Percentiles rank a stretch among this genome's conserved stretches.
phyloP scores from a whole-genome alignment of 2,329 filamentous ascomycete species.

The Trichoderma simmonsii region DNA sequence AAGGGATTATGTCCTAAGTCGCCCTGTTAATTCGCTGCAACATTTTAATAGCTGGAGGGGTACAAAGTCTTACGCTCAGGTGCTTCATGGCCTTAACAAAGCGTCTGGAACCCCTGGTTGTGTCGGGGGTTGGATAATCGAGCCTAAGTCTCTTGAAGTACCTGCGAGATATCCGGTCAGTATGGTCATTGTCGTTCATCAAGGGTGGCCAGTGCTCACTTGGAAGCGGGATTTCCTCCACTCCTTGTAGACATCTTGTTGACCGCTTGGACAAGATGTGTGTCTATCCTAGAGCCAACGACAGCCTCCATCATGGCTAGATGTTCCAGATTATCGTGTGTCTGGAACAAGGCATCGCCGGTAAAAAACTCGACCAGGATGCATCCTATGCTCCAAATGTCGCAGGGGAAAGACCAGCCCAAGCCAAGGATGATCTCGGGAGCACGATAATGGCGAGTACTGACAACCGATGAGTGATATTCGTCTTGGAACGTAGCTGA shows the following conservation, averaged over 20 bases:
- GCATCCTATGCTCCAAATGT: constrained; percentile 72
- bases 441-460: constrained; percentile 66
- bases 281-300: constrained; percentile 57
- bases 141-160: constrained; percentile 65
- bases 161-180: constrained; percentile 34
- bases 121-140: constrained; percentile 63
- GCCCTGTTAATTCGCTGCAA: neutral
- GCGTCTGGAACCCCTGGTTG: constrained; percentile 60
- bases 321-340: constrained; percentile 69
- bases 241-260: constrained; percentile 54
- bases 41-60: neutral
- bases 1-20: constrained; percentile 61
- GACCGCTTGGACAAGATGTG: constrained; percentile 49
- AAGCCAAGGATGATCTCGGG: constrained; percentile 69
- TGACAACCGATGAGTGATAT: constrained; percentile 69
- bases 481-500: constrained; percentile 71
- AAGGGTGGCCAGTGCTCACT: constrained; percentile 44
- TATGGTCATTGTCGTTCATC: neutral
- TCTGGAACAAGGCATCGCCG: constrained; percentile 68
- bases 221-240: constrained; percentile 59
- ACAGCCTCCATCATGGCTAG: constrained; percentile 75
- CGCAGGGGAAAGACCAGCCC: constrained; percentile 69
- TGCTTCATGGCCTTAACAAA: constrained; percentile 73
- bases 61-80: constrained; percentile 50
- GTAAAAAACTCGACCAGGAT: constrained; percentile 72